Base-by-base conservation (phyloP, 495 filamentous ascomycete genomes). In the Podospora anserina region DNA sequence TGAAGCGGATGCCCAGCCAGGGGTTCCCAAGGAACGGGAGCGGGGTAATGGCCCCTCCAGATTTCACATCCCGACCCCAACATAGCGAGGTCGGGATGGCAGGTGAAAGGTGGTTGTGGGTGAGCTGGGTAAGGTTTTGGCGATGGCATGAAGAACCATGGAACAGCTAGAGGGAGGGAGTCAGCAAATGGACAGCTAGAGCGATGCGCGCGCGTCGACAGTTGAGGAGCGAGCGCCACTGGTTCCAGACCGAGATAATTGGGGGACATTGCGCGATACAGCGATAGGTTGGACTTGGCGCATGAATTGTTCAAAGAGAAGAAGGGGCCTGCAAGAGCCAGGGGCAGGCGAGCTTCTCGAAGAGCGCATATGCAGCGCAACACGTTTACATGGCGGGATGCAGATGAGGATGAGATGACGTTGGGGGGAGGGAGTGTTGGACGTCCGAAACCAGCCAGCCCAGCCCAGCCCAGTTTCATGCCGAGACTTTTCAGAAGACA, bases 121-220 rank as follows among this genome's bases (percentile, higher is more conserved):
- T 58, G 55, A 58, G 6, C 55, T 26, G 18, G 23, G 55, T 58
- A 49, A 49, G 39, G 39, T 49, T 49, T 49, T 49, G 39, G 13
- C 39, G 39, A 49, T 49, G 39, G 39, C 15, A 13, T 49, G 15
- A 18, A 59, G 27, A 23, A 13, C 16, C 26, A 55, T 27, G 30
- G 23, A 53, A 44, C 11, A 54, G 23, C 19, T 20, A 61, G 18
- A 32, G 34, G 16, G 30, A 67, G 56, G 23, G 27, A 54, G 32
- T 56, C 63, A 64, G 64, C 68, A 63, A 72, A 72, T 72, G 20
- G 70, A 44, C 64, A 63, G 60, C 60, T 60, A 56, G 64, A 26
- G 39, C 3, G 64, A 72, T 69, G 70, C 70, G 70, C 70, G 70
- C 67, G 55, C 55, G 55, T 58, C 4, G 55, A 19, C 11, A 13